Evolutionary conservation across 2,329 filamentous ascomycete species (phyloP), one percentile per base, ranked within the genome.

Genomic region (Scolecobasidium constrictum): DNA sequence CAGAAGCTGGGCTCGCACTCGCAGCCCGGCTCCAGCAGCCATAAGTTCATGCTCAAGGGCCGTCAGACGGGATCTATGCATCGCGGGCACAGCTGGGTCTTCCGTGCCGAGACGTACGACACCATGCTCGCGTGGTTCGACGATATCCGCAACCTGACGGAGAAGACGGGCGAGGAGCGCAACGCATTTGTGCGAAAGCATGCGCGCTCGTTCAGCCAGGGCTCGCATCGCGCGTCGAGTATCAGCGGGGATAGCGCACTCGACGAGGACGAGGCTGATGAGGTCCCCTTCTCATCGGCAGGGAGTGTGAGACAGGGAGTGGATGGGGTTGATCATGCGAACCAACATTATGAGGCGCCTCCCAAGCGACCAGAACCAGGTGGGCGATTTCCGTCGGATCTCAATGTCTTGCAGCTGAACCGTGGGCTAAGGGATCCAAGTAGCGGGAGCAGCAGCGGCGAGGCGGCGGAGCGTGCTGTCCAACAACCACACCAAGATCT

Each of bases 61-160:
- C 83, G 88, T 47, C 90, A 96, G 64, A 92, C 87, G 4, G 90
- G 92, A 41, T 71, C 83, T 3, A 86, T 96, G 78, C 92, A 96
- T 62, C 84, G 88, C 48, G 77, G 77, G 23, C 77, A 81, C 56
- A 75, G 75, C 31, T 81, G 77, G 77, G 75, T 81, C 7, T 81
- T 81, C 64, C 70, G 77, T 42, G 77, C 77, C 17, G 77, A 81
- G 56, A 73, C 74, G 2, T 71, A 94, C 61, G 90, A 96, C 52
- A 95, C 88, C 12, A 95, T 96, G 90, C 79, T 94, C 69, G 86
- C 87, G 36, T 98, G 92, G 79, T 96, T 87, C 59, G 83, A 92
- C 42, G 90, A 94, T 55, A 90, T 98, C 59, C 87, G 90, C 60
- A 78, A 75, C 34, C 69, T 98, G 48, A 95, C 86, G 4, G 87